Evolutionary conservation across 2,329 filamentous ascomycete genomes (phyloP).

Genomic region (Colletotrichum cereale): DNA sequence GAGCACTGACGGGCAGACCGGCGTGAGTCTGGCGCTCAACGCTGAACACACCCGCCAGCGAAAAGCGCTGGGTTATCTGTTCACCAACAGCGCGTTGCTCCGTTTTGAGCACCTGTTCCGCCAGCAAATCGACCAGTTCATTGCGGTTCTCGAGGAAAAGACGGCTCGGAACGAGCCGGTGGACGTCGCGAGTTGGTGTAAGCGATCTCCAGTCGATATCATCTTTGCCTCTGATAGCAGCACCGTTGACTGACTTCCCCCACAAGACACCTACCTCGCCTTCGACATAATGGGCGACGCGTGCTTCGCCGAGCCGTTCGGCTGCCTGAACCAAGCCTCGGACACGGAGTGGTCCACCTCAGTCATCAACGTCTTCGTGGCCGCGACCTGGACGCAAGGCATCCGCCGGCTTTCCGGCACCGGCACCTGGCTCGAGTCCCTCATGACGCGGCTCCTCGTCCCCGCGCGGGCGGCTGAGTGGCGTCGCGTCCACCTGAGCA

Average conservation of each 20-base stretch:
- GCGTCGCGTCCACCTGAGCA: not conserved
- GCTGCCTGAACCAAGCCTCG: conserved; percentile 41
- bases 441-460: not conserved
- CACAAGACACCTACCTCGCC: conserved; percentile 40
- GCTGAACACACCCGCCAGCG: conserved; percentile 42
- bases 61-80: conserved; percentile 45
- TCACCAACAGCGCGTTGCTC: conserved; percentile 46
- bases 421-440: not conserved
- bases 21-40: not conserved
- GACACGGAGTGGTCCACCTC: conserved; percentile 43
- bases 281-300: conserved; percentile 49
- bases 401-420: conserved; percentile 1
- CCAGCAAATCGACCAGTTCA: conserved; percentile 45
- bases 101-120: conserved; percentile 47
- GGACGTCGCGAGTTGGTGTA: not conserved
- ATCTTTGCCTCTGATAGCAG: not conserved
- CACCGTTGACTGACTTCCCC: not conserved
- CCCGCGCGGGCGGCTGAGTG: not conserved
- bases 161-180: not conserved
- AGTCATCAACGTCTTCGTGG: conserved; percentile 43
- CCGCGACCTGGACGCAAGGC: not conserved
- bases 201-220: not conserved
- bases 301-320: conserved; percentile 46
- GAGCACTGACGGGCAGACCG: not conserved
- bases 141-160: conserved; percentile 38